phyloP scores from a whole-genome alignment of 306 rosid species.

The Amphicarpaea edgeworthii region DNA sequence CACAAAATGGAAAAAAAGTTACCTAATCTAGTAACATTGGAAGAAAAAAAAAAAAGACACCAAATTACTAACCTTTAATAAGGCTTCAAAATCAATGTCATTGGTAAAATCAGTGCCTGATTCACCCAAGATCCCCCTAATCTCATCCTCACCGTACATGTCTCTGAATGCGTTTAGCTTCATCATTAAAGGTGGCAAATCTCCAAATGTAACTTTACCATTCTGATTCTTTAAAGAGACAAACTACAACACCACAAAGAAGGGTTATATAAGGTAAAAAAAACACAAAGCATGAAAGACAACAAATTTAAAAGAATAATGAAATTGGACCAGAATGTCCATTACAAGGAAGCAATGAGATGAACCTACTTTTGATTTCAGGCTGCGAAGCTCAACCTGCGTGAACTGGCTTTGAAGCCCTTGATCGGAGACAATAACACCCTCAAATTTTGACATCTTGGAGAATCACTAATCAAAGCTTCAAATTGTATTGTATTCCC shows the following conservation, averaged over 20 bases:
- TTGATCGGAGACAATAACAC: constrained; percentile 87
- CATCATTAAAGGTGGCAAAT: constrained; percentile 72
- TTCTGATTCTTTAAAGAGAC: constrained; percentile 68
- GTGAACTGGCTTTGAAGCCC: constrained; percentile 95
- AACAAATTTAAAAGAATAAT: constrained; percentile 6
- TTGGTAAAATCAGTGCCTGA: constrained; percentile 59
- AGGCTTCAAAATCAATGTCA: constrained; percentile 88
- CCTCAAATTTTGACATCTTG: constrained; percentile 82
- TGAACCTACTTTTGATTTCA: constrained; percentile 75
- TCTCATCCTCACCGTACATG: constrained; percentile 70
- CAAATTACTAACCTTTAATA: constrained; percentile 71
- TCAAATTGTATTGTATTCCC: constrained; percentile 38
- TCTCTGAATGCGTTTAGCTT: constrained; percentile 74
- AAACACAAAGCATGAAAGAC: constrained; percentile 1
- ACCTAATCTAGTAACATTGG: not conserved
- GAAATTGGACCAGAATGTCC: constrained; percentile 30
- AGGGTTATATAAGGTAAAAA: constrained; percentile 21
- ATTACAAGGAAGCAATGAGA: constrained; percentile 13
- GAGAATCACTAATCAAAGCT: constrained; percentile 37
- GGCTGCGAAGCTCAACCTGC: constrained; percentile 92
- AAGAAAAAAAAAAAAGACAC: constrained; percentile 3
- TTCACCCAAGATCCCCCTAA: constrained; percentile 68
- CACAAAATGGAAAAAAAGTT: constrained; percentile 4
- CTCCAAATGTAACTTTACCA: constrained; percentile 72
- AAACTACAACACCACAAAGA: constrained; percentile 60